Evolutionary conservation across 257 asterid species (phyloP), one percentile per base, ranked within the genome.

Genomic region (Forsythia suspensa): DNA sequence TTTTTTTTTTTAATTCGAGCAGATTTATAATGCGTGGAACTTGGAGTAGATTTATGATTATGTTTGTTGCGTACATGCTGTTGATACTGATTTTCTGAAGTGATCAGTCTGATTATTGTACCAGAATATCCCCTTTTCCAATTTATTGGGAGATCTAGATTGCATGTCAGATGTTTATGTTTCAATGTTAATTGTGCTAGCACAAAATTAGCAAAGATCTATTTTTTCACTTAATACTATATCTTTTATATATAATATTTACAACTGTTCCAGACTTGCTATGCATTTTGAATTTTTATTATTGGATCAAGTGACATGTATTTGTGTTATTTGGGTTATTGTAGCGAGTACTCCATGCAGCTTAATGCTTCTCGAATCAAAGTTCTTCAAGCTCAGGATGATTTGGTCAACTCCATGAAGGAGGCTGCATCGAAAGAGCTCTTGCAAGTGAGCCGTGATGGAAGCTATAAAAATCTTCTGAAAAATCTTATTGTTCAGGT

Each of bases 401-500:
- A 92, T 86, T 78, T 92, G 88, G 87, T 92, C 76, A 88, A 77
- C 80, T 66, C 87, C 81, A 87, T 90, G 97, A 90, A 86, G 86
- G 96, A 90, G 5, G 79, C 86, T 37, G 96, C 91, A 66, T 76
- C 90, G 0, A 92, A 88, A 87, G 97, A 92, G 80, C 90, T 92
- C 81, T 78, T 91, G 82, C 81, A 73, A 57, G 91, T 91, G 81
- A 87, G 96, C 92, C 79, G 88, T 51, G 86, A 85, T 40, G 75
- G 76, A 20, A 84, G 42, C 82, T 93, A 95, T 74, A 85, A 83
- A 82, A 15, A 77, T 73, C 97, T 95, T 78, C 88, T 95, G 71
- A 91, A 88, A 88, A 89, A 87, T 85, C 98, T 95, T 61, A 77
- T 91, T 80, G 91, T 91, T 89, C 99, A 93, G 99, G 98, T 95